These are phyloP conservation scores for Mycena indigotica DNA, from an alignment of 768 basidiomycete genomes.

Conservation along the genomic window DNA sequence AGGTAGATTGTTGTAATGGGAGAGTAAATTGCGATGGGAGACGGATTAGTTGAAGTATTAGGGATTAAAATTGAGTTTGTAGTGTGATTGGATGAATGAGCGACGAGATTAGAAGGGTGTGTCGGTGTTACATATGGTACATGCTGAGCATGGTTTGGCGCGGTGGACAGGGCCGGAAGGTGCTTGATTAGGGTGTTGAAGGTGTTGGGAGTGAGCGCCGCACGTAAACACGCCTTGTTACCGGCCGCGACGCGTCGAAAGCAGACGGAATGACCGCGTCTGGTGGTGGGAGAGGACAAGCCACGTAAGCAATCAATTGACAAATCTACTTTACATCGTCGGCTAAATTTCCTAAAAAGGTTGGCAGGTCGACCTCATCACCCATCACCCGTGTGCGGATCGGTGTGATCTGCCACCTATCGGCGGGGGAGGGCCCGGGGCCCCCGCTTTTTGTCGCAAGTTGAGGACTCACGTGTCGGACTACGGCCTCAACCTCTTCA, in stretches of 20 bases:
- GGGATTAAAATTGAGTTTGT: background rate
- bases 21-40: background rate
- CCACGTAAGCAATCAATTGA: background rate
- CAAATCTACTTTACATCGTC: background rate
- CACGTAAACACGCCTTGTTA: background rate
- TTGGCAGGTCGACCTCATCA: background rate
- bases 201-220: background rate
- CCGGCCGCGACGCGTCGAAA: background rate
- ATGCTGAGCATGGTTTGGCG: background rate
- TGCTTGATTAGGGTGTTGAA: background rate
- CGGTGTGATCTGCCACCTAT: background rate
- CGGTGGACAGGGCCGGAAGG: background rate
- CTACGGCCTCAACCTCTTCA: too few species aligned
- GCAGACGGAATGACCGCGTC: background rate
- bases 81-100: background rate
- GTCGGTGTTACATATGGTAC: conserved; percentile 1
- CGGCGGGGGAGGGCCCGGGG: too few species aligned
- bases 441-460: too few species aligned
- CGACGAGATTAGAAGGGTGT: background rate
- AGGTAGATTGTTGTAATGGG: background rate
- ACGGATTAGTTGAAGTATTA: background rate
- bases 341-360: background rate
- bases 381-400: background rate
- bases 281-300: background rate
- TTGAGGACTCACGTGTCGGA: too few species aligned